phyloP scores from a whole-genome alignment of 2,329 filamentous ascomycete species.

The Pseudocercospora eumusae region DNA sequence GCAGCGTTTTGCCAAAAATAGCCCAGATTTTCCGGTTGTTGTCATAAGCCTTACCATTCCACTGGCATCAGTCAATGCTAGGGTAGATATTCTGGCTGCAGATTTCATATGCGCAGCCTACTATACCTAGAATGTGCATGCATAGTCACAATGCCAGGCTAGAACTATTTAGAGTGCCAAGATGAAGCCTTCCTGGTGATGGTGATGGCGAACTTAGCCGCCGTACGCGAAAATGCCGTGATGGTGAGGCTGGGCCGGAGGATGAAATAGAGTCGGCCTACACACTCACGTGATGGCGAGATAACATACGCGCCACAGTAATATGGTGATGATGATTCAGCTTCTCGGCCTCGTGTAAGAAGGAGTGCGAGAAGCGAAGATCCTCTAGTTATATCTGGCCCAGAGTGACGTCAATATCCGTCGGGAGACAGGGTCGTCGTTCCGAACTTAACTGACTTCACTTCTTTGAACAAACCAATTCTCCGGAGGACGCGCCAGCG shows the following conservation, averaged over 20 bases:
- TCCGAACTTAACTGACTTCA: conserved; percentile 4
- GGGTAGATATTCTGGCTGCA: conserved; percentile 6
- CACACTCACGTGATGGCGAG: neutral
- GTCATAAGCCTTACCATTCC: neutral
- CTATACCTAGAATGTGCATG: neutral
- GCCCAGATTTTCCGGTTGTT: conserved; percentile 2
- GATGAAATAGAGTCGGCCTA: neutral
- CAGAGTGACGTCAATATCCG: neutral
- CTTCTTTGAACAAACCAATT: neutral
- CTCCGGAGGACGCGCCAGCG: conserved; percentile 4
- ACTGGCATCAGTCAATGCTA: conserved; percentile 2
- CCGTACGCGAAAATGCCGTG: neutral
- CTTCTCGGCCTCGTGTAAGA: neutral
- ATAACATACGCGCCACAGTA: neutral
- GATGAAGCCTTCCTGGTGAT: neutral
- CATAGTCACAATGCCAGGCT: too few species aligned
- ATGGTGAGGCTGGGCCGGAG: neutral
- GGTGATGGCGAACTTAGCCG: neutral
- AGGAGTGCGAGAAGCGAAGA: conserved; percentile 5
- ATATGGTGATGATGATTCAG: neutral
- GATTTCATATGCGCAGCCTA: neutral
- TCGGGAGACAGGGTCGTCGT: neutral
- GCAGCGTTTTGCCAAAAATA: conserved; percentile 6
- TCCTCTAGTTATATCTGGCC: conserved; percentile 4
- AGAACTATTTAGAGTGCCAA: conserved; percentile 3